These are phyloP conservation scores for Blastobotrys terrestris DNA, from an alignment of 805 yeast species.

Conservation along the genomic window DNA sequence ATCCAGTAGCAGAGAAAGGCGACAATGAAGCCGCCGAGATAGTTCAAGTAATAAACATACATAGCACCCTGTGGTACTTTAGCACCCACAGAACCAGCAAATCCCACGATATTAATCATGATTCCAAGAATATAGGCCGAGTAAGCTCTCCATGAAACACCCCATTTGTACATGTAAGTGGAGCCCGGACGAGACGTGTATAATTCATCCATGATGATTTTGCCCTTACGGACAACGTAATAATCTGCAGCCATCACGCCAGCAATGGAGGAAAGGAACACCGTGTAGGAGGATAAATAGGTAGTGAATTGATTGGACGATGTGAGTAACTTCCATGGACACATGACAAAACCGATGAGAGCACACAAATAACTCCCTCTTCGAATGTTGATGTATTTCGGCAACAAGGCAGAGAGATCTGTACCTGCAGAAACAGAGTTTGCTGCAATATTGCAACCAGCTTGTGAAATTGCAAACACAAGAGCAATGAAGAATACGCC, in stretches of 20 bases:
- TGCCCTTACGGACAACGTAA: slow-evolving; percentile 67
- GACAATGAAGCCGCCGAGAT: slow-evolving; percentile 65
- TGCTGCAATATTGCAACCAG: slow-evolving; percentile 68
- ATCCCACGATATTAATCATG: slow-evolving; percentile 79
- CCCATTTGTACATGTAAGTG: slow-evolving; percentile 58
- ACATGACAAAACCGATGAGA: slow-evolving; percentile 56
- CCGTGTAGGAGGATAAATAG: slow-evolving; percentile 73
- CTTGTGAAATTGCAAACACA: slow-evolving; percentile 68
- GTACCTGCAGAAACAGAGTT: slow-evolving; percentile 46
- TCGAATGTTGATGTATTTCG: slow-evolving; percentile 49
- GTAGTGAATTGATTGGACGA: slow-evolving; percentile 71
- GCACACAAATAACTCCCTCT: slow-evolving; percentile 81
- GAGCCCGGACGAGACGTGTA: slow-evolving; percentile 43
- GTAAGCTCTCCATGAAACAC: slow-evolving; percentile 80
- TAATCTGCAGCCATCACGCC: slow-evolving; percentile 64
- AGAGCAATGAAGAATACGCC: slow-evolving; percentile 72
- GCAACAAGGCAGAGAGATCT: slow-evolving; percentile 45
- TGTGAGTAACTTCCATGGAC: slow-evolving; percentile 78
- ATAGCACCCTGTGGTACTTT: slow-evolving; percentile 76
- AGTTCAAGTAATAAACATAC: slow-evolving; percentile 64
- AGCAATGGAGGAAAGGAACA: slow-evolving; percentile 76
- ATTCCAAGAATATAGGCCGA: slow-evolving; percentile 77
- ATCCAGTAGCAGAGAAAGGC: slow-evolving; percentile 51
- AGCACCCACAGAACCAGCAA: slow-evolving; percentile 73
- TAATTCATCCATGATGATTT: slow-evolving; percentile 55